Conservation (phyloP, 2,329 filamentous ascomycete species). For the Pezicula neosporulosa region DNA sequence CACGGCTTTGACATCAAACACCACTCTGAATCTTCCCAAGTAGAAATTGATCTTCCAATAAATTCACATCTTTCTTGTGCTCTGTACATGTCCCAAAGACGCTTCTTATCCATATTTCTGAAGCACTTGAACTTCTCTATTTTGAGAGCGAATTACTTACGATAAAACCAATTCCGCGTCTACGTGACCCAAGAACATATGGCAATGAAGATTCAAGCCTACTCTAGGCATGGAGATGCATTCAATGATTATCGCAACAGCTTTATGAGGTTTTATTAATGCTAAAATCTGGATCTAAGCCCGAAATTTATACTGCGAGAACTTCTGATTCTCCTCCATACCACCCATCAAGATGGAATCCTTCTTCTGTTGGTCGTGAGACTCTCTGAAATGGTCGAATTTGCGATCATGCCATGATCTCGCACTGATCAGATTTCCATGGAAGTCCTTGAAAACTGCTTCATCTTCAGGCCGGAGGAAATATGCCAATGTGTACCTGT, state of each 20-base stretch:
- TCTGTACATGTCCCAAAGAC: neutral
- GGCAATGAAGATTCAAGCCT: neutral
- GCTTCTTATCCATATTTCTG: neutral
- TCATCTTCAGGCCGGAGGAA: conserved; percentile 47
- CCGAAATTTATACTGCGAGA: neutral
- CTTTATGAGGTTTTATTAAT: neutral
- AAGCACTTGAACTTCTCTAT: neutral
- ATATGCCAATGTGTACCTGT: conserved; percentile 49
- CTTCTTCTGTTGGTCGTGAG: conserved; percentile 1
- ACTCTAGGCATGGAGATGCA: neutral
- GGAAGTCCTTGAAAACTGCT: conserved; percentile 49
- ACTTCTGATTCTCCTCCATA: conserved; percentile 2
- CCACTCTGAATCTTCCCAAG: neutral
- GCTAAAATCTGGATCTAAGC: neutral
- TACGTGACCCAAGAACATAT: neutral
- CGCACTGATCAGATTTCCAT: conserved; percentile 48
- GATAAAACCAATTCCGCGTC: neutral
- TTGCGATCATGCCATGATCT: conserved; percentile 50
- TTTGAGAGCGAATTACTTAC: neutral
- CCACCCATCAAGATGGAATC: neutral
- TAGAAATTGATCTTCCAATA: neutral
- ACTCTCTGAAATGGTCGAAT: conserved; percentile 40
- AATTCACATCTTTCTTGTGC: neutral
- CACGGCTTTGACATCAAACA: neutral
- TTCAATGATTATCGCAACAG: neutral